Base-by-base conservation (phyloP, 768 basidiomycete species). In the Amylocystis lapponica region DNA sequence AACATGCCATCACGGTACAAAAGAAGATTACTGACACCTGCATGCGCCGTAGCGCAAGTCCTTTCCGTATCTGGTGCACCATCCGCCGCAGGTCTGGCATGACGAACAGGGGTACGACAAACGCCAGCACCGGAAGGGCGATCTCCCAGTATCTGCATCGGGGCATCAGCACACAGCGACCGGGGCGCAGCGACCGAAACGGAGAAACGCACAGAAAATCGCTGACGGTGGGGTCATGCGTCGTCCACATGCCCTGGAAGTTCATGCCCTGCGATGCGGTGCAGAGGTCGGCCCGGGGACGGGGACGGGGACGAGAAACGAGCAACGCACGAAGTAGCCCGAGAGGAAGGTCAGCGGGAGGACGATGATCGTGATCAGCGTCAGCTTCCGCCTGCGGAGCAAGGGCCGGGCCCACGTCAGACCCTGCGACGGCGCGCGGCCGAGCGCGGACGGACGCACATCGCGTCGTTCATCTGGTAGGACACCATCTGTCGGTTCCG, bases 391-490 rank as follows among this genome's bases (percentile, higher is more conserved):
- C 46, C 46, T 47, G 31, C 9, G 7, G 17, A 19, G 26, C 14
- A n/a, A n/a, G n/a, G n/a, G n/a, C n/a, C n/a, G n/a, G n/a, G n/a
- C n/a, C n/a, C n/a, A n/a, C n/a, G n/a, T n/a, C n/a, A n/a, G n/a
- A n/a, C 29, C 9, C 29, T 9, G 29, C n/a, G n/a, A n/a, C n/a
- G n/a, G n/a, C n/a, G n/a, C n/a, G n/a, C n/a, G n/a, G n/a, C n/a
- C n/a, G n/a, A n/a, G n/a, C 7, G 29, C 6, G 16, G 17, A 4
- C 2, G 4, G 17, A 37, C 46, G 11, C 17, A 47, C 81, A 86
- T 85, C 30, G 78, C 74, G 56, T 78, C 67, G 52, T 83, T 84
- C 79, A 79, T 83, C 47, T 83, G 75, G 55, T 83, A 78, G 12
- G 81, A 79, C n/a, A 78, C 73, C 61, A 79, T 71, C 82, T 83